Percentiles rank a stretch among this genome's conserved stretches.
These are phyloP conservation scores for Coprinopsis cinerea DNA, from an alignment of 768 basidiomycete species.

Conservation along the genomic window DNA sequence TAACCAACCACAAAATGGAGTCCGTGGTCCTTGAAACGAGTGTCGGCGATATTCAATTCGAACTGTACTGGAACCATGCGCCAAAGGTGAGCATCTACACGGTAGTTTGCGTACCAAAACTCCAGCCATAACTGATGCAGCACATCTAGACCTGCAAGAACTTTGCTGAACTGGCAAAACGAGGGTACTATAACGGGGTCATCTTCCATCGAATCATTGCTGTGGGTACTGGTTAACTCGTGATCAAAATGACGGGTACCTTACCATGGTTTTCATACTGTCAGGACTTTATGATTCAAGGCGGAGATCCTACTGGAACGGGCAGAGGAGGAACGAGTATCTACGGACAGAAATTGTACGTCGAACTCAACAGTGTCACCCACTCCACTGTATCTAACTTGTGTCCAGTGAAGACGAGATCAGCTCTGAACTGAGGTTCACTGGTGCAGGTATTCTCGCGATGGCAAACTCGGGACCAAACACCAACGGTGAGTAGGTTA, in stretches of 20 bases:
- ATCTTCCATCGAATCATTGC: constrained; percentile 90
- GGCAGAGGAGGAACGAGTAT: constrained; percentile 89
- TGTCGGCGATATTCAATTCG: constrained; percentile 81
- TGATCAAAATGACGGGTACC: too few species aligned
- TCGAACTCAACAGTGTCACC: constrained; percentile 12
- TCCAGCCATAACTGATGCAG: constrained; percentile 16
- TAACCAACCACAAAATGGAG: constrained; percentile 20
- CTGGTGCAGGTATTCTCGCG: constrained; percentile 92
- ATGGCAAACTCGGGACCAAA: constrained; percentile 99
- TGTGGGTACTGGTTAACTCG: too few species aligned
- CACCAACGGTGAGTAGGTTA: constrained; percentile 59
- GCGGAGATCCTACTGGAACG: constrained; percentile 93
- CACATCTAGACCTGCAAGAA: constrained; percentile 82
- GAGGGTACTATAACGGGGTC: constrained; percentile 89
- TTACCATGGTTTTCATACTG: not conserved
- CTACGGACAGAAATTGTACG: constrained; percentile 83
- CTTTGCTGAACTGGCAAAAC: constrained; percentile 84
- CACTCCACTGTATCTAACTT: not conserved
- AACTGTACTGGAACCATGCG: constrained; percentile 91
- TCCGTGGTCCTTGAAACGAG: constrained; percentile 78
- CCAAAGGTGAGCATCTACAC: constrained; percentile 42
- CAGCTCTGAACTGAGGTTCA: constrained; percentile 86
- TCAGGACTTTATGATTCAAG: constrained; percentile 97
- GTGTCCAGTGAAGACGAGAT: constrained; percentile 77
- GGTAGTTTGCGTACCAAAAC: constrained; percentile 4